Evolutionary conservation across 108 stramenopile genomes (phyloP).

Genomic region (Cyclotella baltica): DNA sequence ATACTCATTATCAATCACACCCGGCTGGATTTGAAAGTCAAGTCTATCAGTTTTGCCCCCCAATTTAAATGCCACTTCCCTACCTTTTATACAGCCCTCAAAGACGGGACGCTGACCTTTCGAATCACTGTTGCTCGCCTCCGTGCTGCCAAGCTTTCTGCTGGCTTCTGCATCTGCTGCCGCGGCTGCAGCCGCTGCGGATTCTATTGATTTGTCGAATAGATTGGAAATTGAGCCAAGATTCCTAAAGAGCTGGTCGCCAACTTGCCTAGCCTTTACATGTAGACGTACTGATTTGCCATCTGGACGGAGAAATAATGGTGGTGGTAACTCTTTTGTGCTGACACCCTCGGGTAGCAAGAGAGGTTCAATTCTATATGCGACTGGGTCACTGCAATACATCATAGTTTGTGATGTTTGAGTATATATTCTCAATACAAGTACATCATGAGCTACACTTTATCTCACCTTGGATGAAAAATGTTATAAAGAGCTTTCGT

Average conservation of each 20-base stretch:
- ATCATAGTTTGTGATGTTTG: not conserved
- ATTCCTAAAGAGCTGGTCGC: slow-evolving; percentile 60
- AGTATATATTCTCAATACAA: not conserved
- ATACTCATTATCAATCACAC: slow-evolving; percentile 85
- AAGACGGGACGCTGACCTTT: slow-evolving; percentile 22
- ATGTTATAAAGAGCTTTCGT: slow-evolving; percentile 74
- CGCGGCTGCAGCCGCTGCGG: slow-evolving; percentile 48
- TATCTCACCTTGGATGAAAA: slow-evolving; percentile 68
- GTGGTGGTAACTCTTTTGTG: slow-evolving; percentile 60
- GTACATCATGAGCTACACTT: not conserved
- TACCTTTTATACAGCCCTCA: slow-evolving; percentile 51
- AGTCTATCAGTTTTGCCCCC: slow-evolving; percentile 65
- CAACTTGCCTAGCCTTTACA: slow-evolving; percentile 78
- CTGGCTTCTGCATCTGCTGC: slow-evolving; percentile 52
- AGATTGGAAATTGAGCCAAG: slow-evolving; percentile 51
- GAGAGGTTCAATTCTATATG: slow-evolving; percentile 81
- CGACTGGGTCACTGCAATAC: slow-evolving; percentile 70
- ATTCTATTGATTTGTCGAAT: slow-evolving; percentile 46
- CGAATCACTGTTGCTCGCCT: slow-evolving; percentile 12
- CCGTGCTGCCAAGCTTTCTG: slow-evolving; percentile 28
- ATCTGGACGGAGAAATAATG: slow-evolving; percentile 68
- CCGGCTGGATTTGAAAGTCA: slow-evolving; percentile 77
- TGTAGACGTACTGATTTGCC: slow-evolving; percentile 80
- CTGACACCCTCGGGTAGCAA: slow-evolving; percentile 60
- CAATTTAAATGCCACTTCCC: slow-evolving; percentile 60